These are phyloP conservation scores for Chlorophyllum brunneum DNA, from an alignment of 768 basidiomycete species.

Conservation along the genomic window DNA sequence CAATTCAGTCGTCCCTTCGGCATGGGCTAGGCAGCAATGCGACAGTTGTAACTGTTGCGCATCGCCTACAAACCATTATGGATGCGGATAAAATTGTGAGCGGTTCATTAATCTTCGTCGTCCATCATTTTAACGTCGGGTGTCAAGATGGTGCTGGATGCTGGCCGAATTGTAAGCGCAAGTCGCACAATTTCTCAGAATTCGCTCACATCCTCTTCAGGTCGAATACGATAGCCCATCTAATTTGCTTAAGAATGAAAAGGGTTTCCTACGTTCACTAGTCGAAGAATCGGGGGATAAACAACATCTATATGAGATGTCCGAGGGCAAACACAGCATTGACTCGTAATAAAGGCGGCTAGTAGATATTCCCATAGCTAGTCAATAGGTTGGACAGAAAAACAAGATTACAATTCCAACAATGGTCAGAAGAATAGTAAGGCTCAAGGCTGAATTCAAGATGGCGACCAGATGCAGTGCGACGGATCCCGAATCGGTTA, in stretches of 20 bases:
- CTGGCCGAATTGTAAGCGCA: conserved; percentile 16
- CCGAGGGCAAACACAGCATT: conserved; percentile 17
- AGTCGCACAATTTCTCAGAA: background rate
- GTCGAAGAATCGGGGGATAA: conserved; percentile 60
- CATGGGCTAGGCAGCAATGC: conserved; percentile 56
- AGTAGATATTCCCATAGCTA: conserved; percentile 11
- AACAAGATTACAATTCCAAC: conserved; percentile 13
- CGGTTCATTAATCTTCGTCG: background rate
- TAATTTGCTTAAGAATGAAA: conserved; percentile 47
- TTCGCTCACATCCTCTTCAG: background rate
- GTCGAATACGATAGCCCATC: conserved; percentile 37
- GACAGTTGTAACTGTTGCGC: conserved; percentile 62
- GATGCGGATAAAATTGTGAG: conserved; percentile 51
- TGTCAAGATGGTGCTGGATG: conserved; percentile 18
- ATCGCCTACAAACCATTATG: conserved; percentile 61
- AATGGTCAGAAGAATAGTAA: conserved; percentile 10
- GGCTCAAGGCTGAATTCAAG: background rate
- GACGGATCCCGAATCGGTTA: background rate
- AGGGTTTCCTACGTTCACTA: conserved; percentile 47
- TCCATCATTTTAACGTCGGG: background rate
- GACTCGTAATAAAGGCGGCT: conserved; percentile 2
- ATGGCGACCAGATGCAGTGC: background rate
- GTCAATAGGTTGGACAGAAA: conserved; percentile 8
- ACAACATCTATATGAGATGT: conserved; percentile 44
- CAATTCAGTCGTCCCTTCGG: conserved; percentile 66